phyloP scores from a whole-genome alignment of 2,329 filamentous ascomycete species.

The Acrodontium crateriforme region DNA sequence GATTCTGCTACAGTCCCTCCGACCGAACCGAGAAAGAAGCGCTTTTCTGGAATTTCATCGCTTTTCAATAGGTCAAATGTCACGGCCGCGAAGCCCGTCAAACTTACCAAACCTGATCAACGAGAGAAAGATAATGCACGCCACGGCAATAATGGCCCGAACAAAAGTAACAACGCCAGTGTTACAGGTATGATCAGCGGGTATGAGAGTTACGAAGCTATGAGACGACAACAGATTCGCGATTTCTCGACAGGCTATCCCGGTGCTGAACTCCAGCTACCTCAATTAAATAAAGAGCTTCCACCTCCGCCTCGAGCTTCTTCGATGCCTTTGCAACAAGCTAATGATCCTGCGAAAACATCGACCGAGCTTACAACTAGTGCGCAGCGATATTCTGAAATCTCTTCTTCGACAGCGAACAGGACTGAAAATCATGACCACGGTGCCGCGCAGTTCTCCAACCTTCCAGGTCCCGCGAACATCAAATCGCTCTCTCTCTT shows the following conservation, averaged over 20 bases:
- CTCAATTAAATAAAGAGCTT: neutral
- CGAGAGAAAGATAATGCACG: slow-evolving; percentile 3
- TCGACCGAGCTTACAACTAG: slow-evolving; percentile 2
- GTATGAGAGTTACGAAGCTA: slow-evolving; percentile 11
- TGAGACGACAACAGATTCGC: slow-evolving; percentile 8
- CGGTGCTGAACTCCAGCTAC: neutral
- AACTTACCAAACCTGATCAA: slow-evolving; percentile 20
- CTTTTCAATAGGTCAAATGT: slow-evolving; percentile 29
- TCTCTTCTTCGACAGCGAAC: no score
- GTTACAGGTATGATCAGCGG: no score
- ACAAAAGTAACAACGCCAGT: no score
- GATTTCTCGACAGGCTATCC: slow-evolving; percentile 2
- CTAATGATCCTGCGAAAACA: neutral
- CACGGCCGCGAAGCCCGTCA: slow-evolving; percentile 17
- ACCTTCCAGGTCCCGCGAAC: slow-evolving; percentile 6
- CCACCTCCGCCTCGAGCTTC: slow-evolving; percentile 2
- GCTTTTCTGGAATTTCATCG: slow-evolving; percentile 31
- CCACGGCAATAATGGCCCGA: neutral
- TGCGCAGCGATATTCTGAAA: neutral
- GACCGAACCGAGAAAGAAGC: slow-evolving; percentile 21
- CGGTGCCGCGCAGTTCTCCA: slow-evolving; percentile 1
- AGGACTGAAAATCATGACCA: neutral
- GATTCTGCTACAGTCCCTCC: no score
- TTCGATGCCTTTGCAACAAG: slow-evolving; percentile 2
- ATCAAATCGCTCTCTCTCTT: no score